Base-by-base conservation (phyloP, 2,329 filamentous ascomycete genomes). In the Juglanconis sp. region DNA sequence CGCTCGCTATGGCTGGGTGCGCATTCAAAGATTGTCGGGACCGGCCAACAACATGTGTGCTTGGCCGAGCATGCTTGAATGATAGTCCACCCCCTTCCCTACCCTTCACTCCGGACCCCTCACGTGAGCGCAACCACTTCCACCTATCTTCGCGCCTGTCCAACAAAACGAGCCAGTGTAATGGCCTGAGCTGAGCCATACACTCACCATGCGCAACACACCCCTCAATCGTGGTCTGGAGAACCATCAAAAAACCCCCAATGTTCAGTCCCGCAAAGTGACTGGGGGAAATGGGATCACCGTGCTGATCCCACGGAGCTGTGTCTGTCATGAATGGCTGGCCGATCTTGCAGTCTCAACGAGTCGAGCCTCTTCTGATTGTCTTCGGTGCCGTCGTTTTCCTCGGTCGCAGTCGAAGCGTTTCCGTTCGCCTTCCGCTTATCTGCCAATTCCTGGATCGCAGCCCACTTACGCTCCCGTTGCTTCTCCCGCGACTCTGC, bases 361-460 rank as follows among this genome's bases (percentile, higher is more conserved):
- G 92, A 93, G 75, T 97, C 92, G 66, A 98, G 82, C 67, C 92
- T 85, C 77, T 93, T 91, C 75, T 92, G 89, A 72, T 89, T 94
- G 69, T 95, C 91, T 68, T 94, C 90, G 54, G 89, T 87, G 55
- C 88, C 82, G 73, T 97, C 92, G 42, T 89, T 82, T 69, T 96
- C 92, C 66, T 96, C 90, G 65, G 86, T 80, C 56, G 77, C 80
- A 32, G 47, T 31, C 17, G 51, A 35, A 49, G 47, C 48, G 57
- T 78, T 79, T 42, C 73, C 73, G 58, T 70, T 66, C 49, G 74
- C 69, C 66, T 88, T 88, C 69, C 85, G 84, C 66, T 87, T 84
- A 68, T 90, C 87, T 44, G 93, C 93, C 73, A 92, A 87, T 66
- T 95, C 89, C 53, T 87, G 84, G 47, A 99, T 82, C 64, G 88